Evolutionary conservation across 345 rosid species (phyloP).

Genomic region (Draba incana): DNA sequence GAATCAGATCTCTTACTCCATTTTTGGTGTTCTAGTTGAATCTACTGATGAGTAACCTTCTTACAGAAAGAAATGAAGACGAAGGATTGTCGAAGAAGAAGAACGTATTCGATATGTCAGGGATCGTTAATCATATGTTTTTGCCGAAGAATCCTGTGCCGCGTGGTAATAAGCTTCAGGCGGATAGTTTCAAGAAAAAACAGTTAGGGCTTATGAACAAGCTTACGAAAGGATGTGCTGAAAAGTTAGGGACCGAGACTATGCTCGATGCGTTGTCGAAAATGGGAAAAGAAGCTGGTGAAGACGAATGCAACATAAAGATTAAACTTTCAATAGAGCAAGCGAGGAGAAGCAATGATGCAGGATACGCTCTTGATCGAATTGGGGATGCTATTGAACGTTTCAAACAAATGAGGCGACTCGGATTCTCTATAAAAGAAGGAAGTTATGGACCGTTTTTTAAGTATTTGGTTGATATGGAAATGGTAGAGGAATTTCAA

Average conservation of each 20-base stretch:
- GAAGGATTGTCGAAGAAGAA: background rate
- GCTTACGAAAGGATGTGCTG: slow-evolving; percentile 42
- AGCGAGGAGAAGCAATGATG: slow-evolving; percentile 57
- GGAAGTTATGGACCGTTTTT: slow-evolving; percentile 65
- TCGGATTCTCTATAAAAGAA: slow-evolving; percentile 62
- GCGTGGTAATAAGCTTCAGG: slow-evolving; percentile 39
- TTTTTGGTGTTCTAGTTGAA: background rate
- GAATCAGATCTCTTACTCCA: too few relatives aligned
- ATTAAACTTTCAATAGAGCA: slow-evolving; percentile 54
- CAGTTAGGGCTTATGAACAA: slow-evolving; percentile 44
- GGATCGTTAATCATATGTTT: too few relatives aligned
- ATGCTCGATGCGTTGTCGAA: slow-evolving; percentile 52
- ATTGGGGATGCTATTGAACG: slow-evolving; percentile 48
- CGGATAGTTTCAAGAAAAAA: slow-evolving; percentile 43
- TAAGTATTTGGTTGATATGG: slow-evolving; percentile 63
- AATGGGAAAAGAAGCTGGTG: slow-evolving; percentile 70
- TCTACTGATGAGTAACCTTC: background rate
- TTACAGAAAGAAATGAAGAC: background rate
- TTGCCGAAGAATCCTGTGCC: too few relatives aligned
- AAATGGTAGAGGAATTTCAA: slow-evolving; percentile 67
- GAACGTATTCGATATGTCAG: slow-evolving; percentile 41
- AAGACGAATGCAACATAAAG: slow-evolving; percentile 60
- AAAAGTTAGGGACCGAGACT: slow-evolving; percentile 58
- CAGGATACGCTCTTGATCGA: slow-evolving; percentile 49
- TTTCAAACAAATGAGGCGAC: slow-evolving; percentile 60